phyloP scores from a whole-genome alignment of 306 rosid species.

The Quercus gilva region DNA sequence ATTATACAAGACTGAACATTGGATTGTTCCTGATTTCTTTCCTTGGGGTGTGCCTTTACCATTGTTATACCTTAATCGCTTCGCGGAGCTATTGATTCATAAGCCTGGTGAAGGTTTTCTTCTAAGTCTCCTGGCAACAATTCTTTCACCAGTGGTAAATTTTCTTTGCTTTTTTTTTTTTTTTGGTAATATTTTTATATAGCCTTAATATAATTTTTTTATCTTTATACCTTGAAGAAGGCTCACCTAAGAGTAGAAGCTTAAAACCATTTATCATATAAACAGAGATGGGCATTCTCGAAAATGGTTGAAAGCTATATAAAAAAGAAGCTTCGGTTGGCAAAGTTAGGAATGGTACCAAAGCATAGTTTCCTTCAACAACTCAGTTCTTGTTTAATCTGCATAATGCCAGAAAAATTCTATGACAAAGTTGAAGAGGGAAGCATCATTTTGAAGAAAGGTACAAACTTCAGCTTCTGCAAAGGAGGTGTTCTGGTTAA shows the following conservation, averaged over 20 bases:
- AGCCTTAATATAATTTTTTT: neutral
- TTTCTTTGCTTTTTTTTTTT: neutral
- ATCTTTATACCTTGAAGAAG: too few relatives aligned
- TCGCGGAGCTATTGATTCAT: conserved; percentile 62
- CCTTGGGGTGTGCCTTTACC: conserved; percentile 73
- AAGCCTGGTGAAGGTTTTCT: conserved; percentile 61
- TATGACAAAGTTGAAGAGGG: conserved; percentile 62
- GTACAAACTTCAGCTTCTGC: conserved; percentile 43
- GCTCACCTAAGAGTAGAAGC: neutral
- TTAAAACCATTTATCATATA: neutral
- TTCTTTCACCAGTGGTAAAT: conserved; percentile 63
- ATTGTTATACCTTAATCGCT: conserved; percentile 56
- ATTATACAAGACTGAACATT: conserved; percentile 50
- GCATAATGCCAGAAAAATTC: conserved; percentile 49
- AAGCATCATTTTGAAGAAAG: conserved; percentile 53
- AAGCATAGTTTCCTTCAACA: conserved; percentile 48
- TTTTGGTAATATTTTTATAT: neutral
- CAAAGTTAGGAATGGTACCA: conserved; percentile 70
- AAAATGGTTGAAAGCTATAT: conserved; percentile 62
- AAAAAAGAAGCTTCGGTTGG: conserved; percentile 35
- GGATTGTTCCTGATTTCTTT: conserved; percentile 54
- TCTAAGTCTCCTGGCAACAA: conserved; percentile 43
- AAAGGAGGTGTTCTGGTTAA: conserved; percentile 48
- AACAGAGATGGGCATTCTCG: conserved; percentile 57
- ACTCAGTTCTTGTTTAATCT: conserved; percentile 38